Percentiles rank a stretch among this genome's conserved stretches.
Conservation (phyloP, 306 rosid genomes). For the Hippophae rhamnoides region DNA sequence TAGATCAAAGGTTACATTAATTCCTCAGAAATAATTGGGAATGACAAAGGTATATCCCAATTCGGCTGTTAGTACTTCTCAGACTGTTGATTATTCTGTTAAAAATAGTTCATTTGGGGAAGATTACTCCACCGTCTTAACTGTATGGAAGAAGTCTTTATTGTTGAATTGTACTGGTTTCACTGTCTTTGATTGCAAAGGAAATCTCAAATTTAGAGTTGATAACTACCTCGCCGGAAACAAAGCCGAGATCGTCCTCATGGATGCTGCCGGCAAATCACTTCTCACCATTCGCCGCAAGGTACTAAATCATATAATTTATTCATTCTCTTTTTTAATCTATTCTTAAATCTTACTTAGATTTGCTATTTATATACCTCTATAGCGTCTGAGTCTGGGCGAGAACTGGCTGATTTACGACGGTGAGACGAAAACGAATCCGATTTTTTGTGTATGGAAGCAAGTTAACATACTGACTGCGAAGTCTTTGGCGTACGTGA, state of each 20-base stretch:
- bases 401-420: conserved; percentile 62
- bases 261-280: conserved; percentile 65
- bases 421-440: conserved; percentile 40
- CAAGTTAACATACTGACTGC: conserved; percentile 28
- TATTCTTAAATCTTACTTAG: background rate
- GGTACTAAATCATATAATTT: conserved; percentile 5
- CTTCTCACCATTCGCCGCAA: conserved; percentile 74
- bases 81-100: background rate
- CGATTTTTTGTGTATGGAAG: conserved; percentile 38
- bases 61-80: conserved; percentile 6
- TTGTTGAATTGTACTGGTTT: conserved; percentile 62
- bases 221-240: conserved; percentile 48
- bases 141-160: conserved; percentile 80
- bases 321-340: background rate
- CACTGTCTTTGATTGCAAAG: conserved; percentile 50
- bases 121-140: conserved; percentile 22
- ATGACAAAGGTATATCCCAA: conserved; percentile 72
- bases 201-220: conserved; percentile 53
- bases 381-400: conserved; percentile 47
- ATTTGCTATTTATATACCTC: background rate
- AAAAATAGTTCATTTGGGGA: background rate
- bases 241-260: conserved; percentile 53
- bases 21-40: background rate
- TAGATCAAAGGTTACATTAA: no score
- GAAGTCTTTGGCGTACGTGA: conserved; percentile 44